A percentile compares a stretch with the other conserved stretches of the same genome.
phyloP scores from a whole-genome alignment of 2,329 filamentous ascomycete genomes.

The Teratosphaeria destructans region DNA sequence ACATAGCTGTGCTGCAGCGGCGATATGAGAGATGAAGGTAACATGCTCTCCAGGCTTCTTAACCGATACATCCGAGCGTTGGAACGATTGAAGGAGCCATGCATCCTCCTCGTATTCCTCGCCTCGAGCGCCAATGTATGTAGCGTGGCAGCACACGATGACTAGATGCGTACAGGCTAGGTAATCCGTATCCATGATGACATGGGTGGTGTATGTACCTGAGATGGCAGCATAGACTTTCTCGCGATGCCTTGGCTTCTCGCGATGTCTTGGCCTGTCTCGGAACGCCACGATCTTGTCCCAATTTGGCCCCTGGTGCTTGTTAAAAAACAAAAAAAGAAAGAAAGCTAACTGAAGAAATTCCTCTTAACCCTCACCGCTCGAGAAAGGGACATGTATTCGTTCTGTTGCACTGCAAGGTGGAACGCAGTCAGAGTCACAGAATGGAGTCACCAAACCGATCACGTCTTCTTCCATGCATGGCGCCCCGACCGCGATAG shows the following conservation, averaged over 20 bases:
- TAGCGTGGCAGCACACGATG: slow-evolving; percentile 75
- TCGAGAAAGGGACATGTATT: too few species aligned
- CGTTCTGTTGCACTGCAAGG: too few species aligned
- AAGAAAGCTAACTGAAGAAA: too few species aligned
- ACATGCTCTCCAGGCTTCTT: slow-evolving; percentile 55
- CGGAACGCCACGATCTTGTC: background rate
- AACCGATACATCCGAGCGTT: slow-evolving; percentile 34
- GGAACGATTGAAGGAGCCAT: slow-evolving; percentile 65
- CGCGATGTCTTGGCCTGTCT: background rate
- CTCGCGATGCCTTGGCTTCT: background rate
- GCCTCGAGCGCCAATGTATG: slow-evolving; percentile 48
- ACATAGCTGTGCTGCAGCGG: slow-evolving; percentile 50
- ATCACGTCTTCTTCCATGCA: background rate
- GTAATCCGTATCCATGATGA: background rate
- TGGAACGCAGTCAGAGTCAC: background rate
- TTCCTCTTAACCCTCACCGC: too few species aligned
- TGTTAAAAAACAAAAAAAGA: too few species aligned
- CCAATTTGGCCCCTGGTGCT: background rate
- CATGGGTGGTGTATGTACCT: background rate
- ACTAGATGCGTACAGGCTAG: slow-evolving; percentile 44
- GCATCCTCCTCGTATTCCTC: slow-evolving; percentile 22
- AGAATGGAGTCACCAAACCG: background rate
- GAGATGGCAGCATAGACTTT: background rate
- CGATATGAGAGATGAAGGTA: slow-evolving; percentile 69
- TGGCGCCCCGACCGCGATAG: too few species aligned